A percentile compares a stretch with the other conserved stretches of the same genome.
phyloP scores from a whole-genome alignment of 2,329 filamentous ascomycete species.

The Colletotrichum somersetense region DNA sequence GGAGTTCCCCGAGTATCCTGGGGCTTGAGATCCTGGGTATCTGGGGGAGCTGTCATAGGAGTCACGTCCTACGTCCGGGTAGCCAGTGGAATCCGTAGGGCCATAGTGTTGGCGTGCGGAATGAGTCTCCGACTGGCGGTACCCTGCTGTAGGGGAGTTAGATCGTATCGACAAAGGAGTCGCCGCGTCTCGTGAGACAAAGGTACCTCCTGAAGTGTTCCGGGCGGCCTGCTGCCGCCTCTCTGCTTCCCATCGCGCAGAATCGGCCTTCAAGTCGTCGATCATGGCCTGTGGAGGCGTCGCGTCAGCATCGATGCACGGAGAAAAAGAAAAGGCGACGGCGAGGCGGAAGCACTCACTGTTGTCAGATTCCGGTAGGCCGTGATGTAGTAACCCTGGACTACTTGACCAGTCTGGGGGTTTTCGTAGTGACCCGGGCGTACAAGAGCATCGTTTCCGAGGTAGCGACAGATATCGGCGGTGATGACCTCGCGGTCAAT shows the following conservation, averaged over 20 bases:
- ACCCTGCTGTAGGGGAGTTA: constrained; percentile 71
- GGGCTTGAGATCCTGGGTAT: constrained; percentile 64
- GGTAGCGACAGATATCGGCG: constrained; percentile 85
- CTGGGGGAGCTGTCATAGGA: constrained; percentile 58
- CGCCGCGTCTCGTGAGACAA: constrained; percentile 63
- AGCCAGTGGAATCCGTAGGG: constrained; percentile 50
- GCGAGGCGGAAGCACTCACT: constrained; percentile 62
- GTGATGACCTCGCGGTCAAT: constrained; percentile 89
- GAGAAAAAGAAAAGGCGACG: background rate
- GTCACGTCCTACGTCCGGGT: constrained; percentile 54
- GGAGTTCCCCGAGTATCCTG: constrained; percentile 62
- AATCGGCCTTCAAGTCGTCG: constrained; percentile 72
- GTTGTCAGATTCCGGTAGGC: constrained; percentile 84
- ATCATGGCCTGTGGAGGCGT: constrained; percentile 68
- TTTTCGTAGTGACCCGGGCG: constrained; percentile 80
- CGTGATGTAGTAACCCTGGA: constrained; percentile 81
- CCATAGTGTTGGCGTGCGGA: constrained; percentile 61
- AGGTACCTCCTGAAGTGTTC: constrained; percentile 69
- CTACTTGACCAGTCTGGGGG: constrained; percentile 68
- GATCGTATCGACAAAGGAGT: constrained; percentile 64
- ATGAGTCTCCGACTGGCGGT: constrained; percentile 67
- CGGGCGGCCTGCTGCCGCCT: constrained; percentile 67
- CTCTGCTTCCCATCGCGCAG: constrained; percentile 72
- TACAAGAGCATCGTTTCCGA: constrained; percentile 85
- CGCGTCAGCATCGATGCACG: constrained; percentile 2